Base-by-base conservation (phyloP, 805 yeast species). In the Maudiozyma barnettii region DNA sequence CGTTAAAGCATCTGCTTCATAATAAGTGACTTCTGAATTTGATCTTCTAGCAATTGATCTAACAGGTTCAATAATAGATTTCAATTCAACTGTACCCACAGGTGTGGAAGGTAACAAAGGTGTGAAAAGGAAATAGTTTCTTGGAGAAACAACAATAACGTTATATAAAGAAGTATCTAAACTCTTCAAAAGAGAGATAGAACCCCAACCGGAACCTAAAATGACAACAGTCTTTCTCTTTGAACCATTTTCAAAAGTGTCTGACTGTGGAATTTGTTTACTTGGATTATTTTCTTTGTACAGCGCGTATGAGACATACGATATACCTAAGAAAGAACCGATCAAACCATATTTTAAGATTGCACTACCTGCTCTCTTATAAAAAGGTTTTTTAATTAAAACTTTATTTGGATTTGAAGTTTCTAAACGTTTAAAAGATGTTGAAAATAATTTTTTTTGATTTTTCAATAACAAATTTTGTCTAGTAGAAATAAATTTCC, bases 61-160 rank as follows among this genome's bases (percentile, higher is more conserved):
- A 47, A 91, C 88, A 30, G 97, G 96, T 67, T 90, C 97, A 69
- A 88, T 84, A 63, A 90, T 90, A 21, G 97, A 90, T 67, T 93
- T 86, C 54, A 78, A 68, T 60, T 87, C 96, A 50, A 88, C 80
- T 45, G 96, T 85, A 54, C 97, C 97, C 36, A 95, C 90, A 48
- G 97, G 95, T 56, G 91, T 85, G 22, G 95, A 85, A 42, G 98
- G 97, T 58, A 90, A 75, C 64, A 90, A 73, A n/a, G 98, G 97
- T 49, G 98, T 90, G 76, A 91, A 90, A 59, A 90, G 74, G 71
- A 90, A 89, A 74, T 87, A 91, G 74, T 90, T 91, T 72, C 97
- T 80, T 52, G 98, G 97, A 39, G 96, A 87, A 42, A 90, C 84
- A 48, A 90, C 81, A 44, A 88, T 80, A 44, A 90, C 96, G 63